Conservation (phyloP, 129 eudicot species). For the Gnaphalium uliginosum region DNA sequence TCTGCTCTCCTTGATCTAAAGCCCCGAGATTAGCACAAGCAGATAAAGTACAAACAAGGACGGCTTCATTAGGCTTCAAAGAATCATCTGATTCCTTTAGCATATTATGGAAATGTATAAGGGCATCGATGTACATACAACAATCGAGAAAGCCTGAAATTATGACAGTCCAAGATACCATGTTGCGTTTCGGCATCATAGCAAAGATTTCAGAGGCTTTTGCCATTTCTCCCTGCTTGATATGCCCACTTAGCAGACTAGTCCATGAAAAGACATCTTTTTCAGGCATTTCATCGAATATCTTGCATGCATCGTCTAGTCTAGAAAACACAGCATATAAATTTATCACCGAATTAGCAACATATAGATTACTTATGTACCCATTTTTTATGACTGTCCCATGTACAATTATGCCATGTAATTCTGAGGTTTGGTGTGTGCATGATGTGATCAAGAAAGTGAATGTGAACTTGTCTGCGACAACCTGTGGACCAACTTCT, state of each 20-base stretch:
- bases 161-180: conserved; percentile 19
- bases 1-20: conserved; percentile 66
- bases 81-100: conserved; percentile 25
- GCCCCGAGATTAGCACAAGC: conserved; percentile 88
- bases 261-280: conserved; percentile 91
- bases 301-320: conserved; percentile 48
- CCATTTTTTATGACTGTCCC: conserved; percentile 63
- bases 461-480: conserved; percentile 64
- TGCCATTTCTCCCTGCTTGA: conserved; percentile 54
- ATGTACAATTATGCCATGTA: conserved; percentile 58
- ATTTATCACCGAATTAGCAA: conserved; percentile 63
- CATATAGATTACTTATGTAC: conserved; percentile 45
- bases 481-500: conserved; percentile 15
- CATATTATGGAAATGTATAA: not conserved
- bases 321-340: conserved; percentile 51
- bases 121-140: not conserved
- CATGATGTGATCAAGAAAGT: conserved; percentile 79
- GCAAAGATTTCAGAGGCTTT: conserved; percentile 49
- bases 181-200: conserved; percentile 63
- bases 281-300: conserved; percentile 70
- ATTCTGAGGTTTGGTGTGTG: conserved; percentile 46
- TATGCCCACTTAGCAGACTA: conserved; percentile 65
- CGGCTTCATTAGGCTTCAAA: conserved; percentile 71
- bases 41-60: conserved; percentile 79
- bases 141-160: not conserved